A percentile compares a stretch with the other conserved stretches of the same genome.
phyloP scores from a whole-genome alignment of 768 basidiomycete genomes.

The Lactifluus volemus region DNA sequence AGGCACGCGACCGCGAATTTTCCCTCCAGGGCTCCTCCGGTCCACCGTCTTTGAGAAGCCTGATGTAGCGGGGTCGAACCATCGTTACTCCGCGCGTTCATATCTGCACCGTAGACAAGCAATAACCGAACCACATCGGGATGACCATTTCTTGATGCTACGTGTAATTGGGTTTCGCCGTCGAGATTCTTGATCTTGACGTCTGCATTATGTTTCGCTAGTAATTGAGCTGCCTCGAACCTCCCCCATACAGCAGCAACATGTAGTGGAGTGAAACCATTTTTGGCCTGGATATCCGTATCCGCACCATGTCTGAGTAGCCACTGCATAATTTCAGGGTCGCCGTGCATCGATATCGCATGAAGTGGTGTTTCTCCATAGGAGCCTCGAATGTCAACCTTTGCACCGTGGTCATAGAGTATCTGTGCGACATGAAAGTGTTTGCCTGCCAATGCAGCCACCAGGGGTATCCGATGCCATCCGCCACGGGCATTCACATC shows the following conservation, averaged over 20 bases:
- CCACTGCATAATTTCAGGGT: neutral
- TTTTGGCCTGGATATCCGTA: neutral
- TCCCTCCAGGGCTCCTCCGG: neutral
- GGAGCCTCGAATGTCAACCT: neutral
- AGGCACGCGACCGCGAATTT: neutral
- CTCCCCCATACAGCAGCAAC: neutral
- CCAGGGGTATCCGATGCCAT: neutral
- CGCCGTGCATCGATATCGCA: neutral
- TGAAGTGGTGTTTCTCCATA: neutral
- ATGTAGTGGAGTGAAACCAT: neutral
- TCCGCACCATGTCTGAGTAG: neutral
- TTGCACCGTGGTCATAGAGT: neutral
- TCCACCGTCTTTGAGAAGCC: neutral
- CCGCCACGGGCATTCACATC: neutral
- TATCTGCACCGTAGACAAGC: neutral
- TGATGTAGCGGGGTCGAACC: neutral
- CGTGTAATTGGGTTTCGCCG: neutral
- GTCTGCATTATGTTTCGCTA: neutral
- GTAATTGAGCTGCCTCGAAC: neutral
- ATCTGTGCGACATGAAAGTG: neutral
- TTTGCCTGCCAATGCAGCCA: neutral
- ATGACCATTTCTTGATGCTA: fast-evolving
- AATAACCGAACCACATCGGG: neutral
- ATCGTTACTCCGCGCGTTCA: neutral
- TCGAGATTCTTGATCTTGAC: slow-evolving; percentile 18